Evolutionary conservation across 441 rosid genomes (phyloP).

Genomic region (Iberis amara): DNA sequence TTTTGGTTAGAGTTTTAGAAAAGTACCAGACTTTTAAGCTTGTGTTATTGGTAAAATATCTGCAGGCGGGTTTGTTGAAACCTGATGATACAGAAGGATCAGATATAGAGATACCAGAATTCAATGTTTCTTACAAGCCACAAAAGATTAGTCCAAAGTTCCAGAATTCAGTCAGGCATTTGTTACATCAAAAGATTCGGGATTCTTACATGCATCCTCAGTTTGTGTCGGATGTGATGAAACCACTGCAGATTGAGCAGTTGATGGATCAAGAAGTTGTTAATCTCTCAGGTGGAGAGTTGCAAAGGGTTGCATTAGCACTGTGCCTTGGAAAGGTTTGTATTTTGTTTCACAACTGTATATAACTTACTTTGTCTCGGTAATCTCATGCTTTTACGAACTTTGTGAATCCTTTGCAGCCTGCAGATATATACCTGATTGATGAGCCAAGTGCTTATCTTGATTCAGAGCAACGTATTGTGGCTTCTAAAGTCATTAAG

Average conservation of each 20-base stretch:
- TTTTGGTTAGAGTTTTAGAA: neutral
- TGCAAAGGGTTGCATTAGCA: slow-evolving; percentile 78
- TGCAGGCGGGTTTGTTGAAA: slow-evolving; percentile 66
- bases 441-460: slow-evolving; percentile 88
- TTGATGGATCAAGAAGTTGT: slow-evolving; percentile 71
- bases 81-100: slow-evolving; percentile 37
- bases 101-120: slow-evolving; percentile 71
- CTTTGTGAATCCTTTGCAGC: slow-evolving; percentile 26
- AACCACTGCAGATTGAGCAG: slow-evolving; percentile 82
- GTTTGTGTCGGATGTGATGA: slow-evolving; percentile 81
- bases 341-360: neutral
- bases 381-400: neutral
- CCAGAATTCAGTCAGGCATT: slow-evolving; percentile 50
- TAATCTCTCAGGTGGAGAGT: slow-evolving; percentile 82
- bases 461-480: slow-evolving; percentile 81
- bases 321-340: slow-evolving; percentile 64
- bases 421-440: slow-evolving; percentile 80
- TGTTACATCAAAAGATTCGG: slow-evolving; percentile 64
- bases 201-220: slow-evolving; percentile 76
- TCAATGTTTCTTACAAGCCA: slow-evolving; percentile 83
- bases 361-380: neutral
- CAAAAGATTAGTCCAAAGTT: slow-evolving; percentile 70
- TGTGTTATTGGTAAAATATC: neutral
- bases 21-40: neutral
- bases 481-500: slow-evolving; percentile 83